A percentile compares a stretch with the other conserved stretches of the same genome.
These are phyloP conservation scores for Diaporthe humulicola DNA, from an alignment of 2,329 filamentous ascomycete species.

Conservation along the genomic window DNA sequence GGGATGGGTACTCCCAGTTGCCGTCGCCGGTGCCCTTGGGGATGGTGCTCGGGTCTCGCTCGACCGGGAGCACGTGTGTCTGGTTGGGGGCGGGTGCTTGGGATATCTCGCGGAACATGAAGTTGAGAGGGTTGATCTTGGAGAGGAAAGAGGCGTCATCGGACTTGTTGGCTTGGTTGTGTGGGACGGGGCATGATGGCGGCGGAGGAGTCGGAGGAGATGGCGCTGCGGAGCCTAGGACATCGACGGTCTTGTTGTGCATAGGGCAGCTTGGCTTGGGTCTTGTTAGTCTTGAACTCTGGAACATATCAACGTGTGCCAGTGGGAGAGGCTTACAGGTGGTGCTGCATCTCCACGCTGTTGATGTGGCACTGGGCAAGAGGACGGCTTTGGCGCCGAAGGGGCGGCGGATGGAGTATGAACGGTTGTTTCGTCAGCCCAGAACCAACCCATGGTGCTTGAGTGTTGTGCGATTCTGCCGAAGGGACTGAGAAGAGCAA, in stretches of 20 bases:
- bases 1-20: constrained; percentile 98
- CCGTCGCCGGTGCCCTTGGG: constrained; percentile 83
- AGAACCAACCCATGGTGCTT: constrained; percentile 72
- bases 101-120: constrained; percentile 91
- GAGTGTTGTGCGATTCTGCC: not conserved
- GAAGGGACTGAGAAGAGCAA: not conserved
- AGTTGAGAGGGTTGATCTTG: constrained; percentile 82
- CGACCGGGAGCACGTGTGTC: constrained; percentile 79
- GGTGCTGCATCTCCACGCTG: constrained; percentile 50
- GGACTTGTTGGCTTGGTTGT: constrained; percentile 47
- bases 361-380: constrained; percentile 42
- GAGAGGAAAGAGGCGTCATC: constrained; percentile 62
- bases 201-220: constrained; percentile 48
- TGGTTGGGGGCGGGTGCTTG: constrained; percentile 84
- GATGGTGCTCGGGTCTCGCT: constrained; percentile 89
- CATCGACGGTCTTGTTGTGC: constrained; percentile 67
- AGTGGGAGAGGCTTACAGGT: constrained; percentile 52
- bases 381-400: constrained; percentile 35
- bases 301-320: not conserved
- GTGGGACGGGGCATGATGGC: constrained; percentile 62
- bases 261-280: constrained; percentile 68
- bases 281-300: constrained; percentile 42
- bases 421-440: constrained; percentile 63
- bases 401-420: constrained; percentile 37
- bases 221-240: constrained; percentile 53